A percentile compares a stretch with the other conserved stretches of the same genome.
Evolutionary conservation across 2,329 filamentous ascomycete genomes (phyloP).

Genomic region (Microcyclospora tardicrescens): DNA sequence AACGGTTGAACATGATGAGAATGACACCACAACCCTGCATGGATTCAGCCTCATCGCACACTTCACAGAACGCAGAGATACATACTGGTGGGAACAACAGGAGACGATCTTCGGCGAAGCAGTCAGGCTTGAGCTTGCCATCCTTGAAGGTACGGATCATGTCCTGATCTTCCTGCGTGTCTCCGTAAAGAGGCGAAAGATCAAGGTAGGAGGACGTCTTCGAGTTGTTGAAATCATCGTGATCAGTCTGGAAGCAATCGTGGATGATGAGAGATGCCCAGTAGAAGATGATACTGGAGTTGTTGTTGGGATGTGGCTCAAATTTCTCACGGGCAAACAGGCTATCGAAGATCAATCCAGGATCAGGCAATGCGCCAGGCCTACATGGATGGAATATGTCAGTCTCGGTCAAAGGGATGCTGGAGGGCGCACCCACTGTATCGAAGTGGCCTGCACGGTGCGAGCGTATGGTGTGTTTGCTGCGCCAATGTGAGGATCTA

Average conservation of each 20-base stretch:
- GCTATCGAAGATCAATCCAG: not conserved
- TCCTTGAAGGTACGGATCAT: constrained; percentile 50
- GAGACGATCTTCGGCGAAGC: constrained; percentile 57
- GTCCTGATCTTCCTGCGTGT: constrained; percentile 38
- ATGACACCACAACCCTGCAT: constrained; percentile 60
- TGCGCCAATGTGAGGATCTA: constrained; percentile 47
- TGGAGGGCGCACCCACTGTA: constrained; percentile 27
- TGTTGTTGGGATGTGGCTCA: not conserved
- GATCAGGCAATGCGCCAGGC: not conserved
- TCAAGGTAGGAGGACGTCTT: constrained; percentile 63
- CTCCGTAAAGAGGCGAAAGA: constrained; percentile 58
- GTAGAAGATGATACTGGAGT: constrained; percentile 49
- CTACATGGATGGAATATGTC: no score
- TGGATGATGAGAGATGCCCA: constrained; percentile 64
- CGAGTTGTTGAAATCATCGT: constrained; percentile 44
- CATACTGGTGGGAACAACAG: constrained; percentile 18
- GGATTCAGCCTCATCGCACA: constrained; percentile 33
- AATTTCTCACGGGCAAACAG: not conserved
- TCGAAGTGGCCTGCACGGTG: constrained; percentile 45
- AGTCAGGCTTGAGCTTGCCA: constrained; percentile 59
- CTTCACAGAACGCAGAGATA: no score
- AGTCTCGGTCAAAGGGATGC: no score
- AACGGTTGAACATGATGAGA: constrained; percentile 65
- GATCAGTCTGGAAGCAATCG: constrained; percentile 59
- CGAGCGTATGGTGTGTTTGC: constrained; percentile 56